phyloP scores from a whole-genome alignment of 176 grass and related monocot species.

The Avena atlantica region DNA sequence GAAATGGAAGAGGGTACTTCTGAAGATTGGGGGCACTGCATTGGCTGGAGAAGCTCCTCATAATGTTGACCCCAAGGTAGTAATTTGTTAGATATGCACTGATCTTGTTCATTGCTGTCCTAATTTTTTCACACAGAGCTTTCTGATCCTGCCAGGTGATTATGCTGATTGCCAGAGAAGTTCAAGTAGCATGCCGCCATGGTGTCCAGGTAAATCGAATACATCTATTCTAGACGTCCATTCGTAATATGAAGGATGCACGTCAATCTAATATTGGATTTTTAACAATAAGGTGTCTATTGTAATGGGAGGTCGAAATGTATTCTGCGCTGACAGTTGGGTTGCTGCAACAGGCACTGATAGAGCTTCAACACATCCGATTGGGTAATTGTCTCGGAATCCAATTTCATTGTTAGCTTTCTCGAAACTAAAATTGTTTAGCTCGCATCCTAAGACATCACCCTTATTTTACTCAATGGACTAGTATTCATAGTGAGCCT shows the following conservation, averaged over 20 bases:
- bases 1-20: slow-evolving; percentile 90
- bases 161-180: slow-evolving; percentile 94
- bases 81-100: slow-evolving; percentile 12
- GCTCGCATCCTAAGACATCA: background rate
- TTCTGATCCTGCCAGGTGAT: slow-evolving; percentile 59
- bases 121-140: slow-evolving; percentile 20
- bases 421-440: background rate
- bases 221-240: background rate
- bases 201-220: slow-evolving; percentile 71
- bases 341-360: slow-evolving; percentile 79
- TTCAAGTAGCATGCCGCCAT: slow-evolving; percentile 73
- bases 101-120: background rate
- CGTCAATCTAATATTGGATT: slow-evolving; percentile 24
- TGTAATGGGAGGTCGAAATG: slow-evolving; percentile 89
- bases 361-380: slow-evolving; percentile 78
- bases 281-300: slow-evolving; percentile 69
- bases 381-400: slow-evolving; percentile 60
- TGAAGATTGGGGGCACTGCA: slow-evolving; percentile 79
- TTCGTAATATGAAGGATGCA: slow-evolving; percentile 20
- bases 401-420: background rate
- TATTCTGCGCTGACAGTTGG: slow-evolving; percentile 86
- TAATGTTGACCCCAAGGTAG: slow-evolving; percentile 96
- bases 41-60: slow-evolving; percentile 59
- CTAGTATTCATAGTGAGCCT: background rate
- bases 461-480: background rate